Percentiles rank a stretch among this genome's conserved stretches.
phyloP scores from a whole-genome alignment of 345 rosid genomes.

The Erodium maritimum region DNA sequence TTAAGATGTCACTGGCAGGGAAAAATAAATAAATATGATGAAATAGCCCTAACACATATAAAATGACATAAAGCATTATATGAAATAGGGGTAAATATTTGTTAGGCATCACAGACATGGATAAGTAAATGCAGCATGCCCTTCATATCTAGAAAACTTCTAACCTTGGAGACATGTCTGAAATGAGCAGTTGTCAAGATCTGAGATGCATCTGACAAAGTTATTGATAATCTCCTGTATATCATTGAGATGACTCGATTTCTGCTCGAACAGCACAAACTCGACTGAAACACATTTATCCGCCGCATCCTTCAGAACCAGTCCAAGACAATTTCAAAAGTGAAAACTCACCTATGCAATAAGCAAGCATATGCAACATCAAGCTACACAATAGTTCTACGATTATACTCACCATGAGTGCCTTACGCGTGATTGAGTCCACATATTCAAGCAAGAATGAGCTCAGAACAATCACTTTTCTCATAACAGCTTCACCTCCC shows the following conservation, averaged over 20 bases:
- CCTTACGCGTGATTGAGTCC: slow-evolving; percentile 25
- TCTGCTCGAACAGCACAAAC: slow-evolving; percentile 52
- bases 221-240: slow-evolving; percentile 36
- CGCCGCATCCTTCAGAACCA: slow-evolving; percentile 49
- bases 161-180: slow-evolving; percentile 55
- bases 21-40: background rate
- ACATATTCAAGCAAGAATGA: slow-evolving; percentile 40
- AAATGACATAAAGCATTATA: background rate
- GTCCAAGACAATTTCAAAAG: slow-evolving; percentile 1
- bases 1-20: background rate
- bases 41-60: background rate
- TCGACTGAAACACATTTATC: slow-evolving; percentile 69
- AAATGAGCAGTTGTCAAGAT: slow-evolving; percentile 77
- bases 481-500: slow-evolving; percentile 58
- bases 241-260: slow-evolving; percentile 35
- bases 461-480: slow-evolving; percentile 58
- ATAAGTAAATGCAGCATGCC: background rate
- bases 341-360: background rate
- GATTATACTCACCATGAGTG: slow-evolving; percentile 46
- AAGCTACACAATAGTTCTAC: background rate
- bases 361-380: background rate
- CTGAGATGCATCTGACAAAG: slow-evolving; percentile 47
- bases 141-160: background rate
- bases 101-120: background rate
- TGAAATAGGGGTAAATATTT: background rate